These are phyloP conservation scores for Immersiporthe knoxdaviesiana DNA, from an alignment of 2,329 filamentous ascomycete genomes.

Conservation along the genomic window DNA sequence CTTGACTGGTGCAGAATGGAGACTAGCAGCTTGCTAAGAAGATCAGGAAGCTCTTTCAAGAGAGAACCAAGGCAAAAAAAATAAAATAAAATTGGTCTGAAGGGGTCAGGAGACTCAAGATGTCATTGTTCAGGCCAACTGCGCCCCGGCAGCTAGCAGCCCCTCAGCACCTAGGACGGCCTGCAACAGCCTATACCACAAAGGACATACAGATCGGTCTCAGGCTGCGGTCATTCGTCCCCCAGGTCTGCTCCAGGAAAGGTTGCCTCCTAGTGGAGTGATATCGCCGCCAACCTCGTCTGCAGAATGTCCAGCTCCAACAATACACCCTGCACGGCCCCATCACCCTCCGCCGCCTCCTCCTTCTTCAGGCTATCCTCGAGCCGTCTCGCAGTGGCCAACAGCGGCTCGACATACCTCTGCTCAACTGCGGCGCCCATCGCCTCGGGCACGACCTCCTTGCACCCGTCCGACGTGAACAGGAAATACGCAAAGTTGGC, in stretches of 20 bases:
- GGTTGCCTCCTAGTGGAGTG: constrained; percentile 18
- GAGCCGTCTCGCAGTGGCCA: constrained; percentile 46
- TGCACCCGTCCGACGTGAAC: constrained; percentile 49
- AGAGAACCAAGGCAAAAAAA: neutral
- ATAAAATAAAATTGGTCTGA: neutral
- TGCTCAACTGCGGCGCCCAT: constrained; percentile 62
- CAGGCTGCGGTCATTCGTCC: no score
- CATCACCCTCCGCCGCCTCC: constrained; percentile 9
- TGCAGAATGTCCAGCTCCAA: constrained; percentile 28
- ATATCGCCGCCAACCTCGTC: constrained; percentile 25
- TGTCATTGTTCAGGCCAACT: neutral
- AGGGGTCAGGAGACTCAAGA: neutral
- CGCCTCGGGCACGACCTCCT: constrained; percentile 55
- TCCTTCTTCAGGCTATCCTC: constrained; percentile 27
- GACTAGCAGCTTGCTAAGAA: neutral
- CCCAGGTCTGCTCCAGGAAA: no score
- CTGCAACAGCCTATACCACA: no score
- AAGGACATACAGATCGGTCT: no score
- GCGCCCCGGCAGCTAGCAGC: neutral
- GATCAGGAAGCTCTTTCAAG: neutral
- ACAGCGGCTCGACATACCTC: constrained; percentile 60
- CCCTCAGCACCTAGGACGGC: no score
- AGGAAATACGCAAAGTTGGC: constrained; percentile 65
- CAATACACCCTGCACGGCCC: constrained; percentile 20
- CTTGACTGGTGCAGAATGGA: neutral